Conservation (phyloP, 257 asterid species). For the Nicotiana undulata region DNA sequence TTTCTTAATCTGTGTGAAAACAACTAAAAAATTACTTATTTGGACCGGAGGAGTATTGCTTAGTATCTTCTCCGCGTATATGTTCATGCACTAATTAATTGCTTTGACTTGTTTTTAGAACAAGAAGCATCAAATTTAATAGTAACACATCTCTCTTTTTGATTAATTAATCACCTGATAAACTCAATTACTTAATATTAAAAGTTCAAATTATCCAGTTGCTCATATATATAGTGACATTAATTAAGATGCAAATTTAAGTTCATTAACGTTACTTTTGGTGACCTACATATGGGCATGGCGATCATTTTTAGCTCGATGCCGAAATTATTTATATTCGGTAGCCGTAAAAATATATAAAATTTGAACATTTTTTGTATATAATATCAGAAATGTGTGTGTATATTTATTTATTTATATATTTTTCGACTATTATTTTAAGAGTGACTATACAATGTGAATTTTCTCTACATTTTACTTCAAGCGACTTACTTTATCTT, state of each 20-base stretch:
- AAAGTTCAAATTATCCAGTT: neutral
- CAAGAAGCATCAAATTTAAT: neutral
- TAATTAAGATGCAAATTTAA: neutral
- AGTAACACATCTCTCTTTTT: neutral
- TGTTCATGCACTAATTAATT: neutral
- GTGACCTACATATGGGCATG: constrained; percentile 6
- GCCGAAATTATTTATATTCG: too few relatives aligned
- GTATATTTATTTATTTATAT: too few relatives aligned
- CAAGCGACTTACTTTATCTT: neutral
- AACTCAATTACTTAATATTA: neutral
- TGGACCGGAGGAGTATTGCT: too few relatives aligned
- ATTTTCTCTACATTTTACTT: neutral
- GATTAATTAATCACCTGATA: neutral
- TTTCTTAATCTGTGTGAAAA: too few relatives aligned
- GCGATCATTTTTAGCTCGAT: too few relatives aligned
- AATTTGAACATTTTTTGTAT: too few relatives aligned
- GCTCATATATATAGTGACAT: too few relatives aligned
- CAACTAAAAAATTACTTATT: too few relatives aligned
- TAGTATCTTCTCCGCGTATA: neutral
- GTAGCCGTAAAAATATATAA: too few relatives aligned
- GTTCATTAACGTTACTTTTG: neutral
- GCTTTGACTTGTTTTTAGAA: neutral
- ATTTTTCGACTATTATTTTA: too few relatives aligned
- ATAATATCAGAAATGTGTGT: too few relatives aligned
- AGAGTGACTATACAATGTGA: too few relatives aligned